Conservation (phyloP, 2,329 filamentous ascomycete species). For the Phialemonium atrogriseum region DNA sequence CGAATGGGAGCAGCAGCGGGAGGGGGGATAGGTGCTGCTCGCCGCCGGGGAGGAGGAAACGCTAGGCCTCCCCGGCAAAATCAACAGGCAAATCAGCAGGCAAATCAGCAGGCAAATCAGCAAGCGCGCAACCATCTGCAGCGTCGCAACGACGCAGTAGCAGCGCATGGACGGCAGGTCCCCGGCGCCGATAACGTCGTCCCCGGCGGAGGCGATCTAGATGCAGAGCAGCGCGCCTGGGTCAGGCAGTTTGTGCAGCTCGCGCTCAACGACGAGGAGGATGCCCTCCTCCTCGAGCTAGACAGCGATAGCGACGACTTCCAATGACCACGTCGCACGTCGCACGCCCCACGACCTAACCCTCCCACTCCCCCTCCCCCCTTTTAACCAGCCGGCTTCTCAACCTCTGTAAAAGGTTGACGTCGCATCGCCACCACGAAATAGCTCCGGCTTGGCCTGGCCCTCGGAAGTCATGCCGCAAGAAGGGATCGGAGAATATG, state of each 20-base stretch:
- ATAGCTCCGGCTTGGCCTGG: too few relatives aligned
- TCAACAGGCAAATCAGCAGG: too few relatives aligned
- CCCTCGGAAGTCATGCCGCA: too few relatives aligned
- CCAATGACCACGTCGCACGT: neutral
- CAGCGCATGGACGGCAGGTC: too few relatives aligned
- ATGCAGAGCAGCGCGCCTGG: conserved; percentile 42
- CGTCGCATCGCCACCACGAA: too few relatives aligned
- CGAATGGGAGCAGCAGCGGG: conserved; percentile 4
- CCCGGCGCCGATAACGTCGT: neutral
- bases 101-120: neutral
- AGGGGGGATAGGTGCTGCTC: conserved; percentile 2
- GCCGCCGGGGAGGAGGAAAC: conserved; percentile 5
- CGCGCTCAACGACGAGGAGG: conserved; percentile 44
- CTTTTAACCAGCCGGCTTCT: too few relatives aligned
- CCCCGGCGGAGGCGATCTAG: conserved; percentile 20
- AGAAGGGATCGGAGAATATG: too few relatives aligned
- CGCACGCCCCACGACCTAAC: neutral
- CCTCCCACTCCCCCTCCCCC: conserved; percentile 2
- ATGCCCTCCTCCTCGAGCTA: conserved; percentile 32
- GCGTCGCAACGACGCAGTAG: too few relatives aligned
- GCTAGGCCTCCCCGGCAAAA: neutral
- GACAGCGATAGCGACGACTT: conserved; percentile 20
- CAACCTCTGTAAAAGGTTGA: too few relatives aligned
- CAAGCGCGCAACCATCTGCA: neutral
- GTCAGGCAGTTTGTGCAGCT: conserved; percentile 45